Percentiles rank a stretch among this genome's conserved stretches.
Evolutionary conservation across 169 alveolate species (phyloP).

Genomic region (Ichthyophthirius multifiliis): DNA sequence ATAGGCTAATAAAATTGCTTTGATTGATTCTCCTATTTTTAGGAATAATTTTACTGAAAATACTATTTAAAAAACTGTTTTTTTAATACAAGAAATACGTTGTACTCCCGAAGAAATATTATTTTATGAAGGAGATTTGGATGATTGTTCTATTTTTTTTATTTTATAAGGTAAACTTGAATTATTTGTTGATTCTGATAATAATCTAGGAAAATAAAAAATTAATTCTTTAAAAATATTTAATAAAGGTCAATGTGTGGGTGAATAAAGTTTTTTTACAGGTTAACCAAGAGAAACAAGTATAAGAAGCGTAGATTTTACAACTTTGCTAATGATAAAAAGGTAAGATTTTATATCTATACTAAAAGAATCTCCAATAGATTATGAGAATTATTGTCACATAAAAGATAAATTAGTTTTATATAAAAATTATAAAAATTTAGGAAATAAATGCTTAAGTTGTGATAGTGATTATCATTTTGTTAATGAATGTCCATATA

Average conservation of each 20-base stretch:
- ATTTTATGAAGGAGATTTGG: neutral
- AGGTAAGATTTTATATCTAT: neutral
- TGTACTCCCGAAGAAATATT: neutral
- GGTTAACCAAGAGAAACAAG: neutral
- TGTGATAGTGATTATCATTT: neutral
- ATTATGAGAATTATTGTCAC: neutral
- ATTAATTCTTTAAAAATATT: neutral
- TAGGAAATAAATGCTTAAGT: neutral
- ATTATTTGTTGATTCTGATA: neutral
- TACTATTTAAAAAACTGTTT: neutral
- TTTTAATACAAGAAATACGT: neutral
- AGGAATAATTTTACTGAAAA: neutral
- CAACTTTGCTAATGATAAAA: neutral
- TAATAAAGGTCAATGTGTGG: neutral
- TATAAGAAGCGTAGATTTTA: constrained; percentile 12
- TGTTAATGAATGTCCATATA: neutral
- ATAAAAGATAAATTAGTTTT: neutral
- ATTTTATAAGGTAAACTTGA: neutral
- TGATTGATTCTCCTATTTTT: constrained; percentile 5
- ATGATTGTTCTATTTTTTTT: neutral
- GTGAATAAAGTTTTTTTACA: neutral
- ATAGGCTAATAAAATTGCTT: neutral
- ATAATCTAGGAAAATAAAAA: neutral
- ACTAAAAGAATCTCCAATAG: neutral
- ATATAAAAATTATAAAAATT: neutral